Evolutionary conservation across 2,329 filamentous ascomycete genomes (phyloP).

Genomic region (Chrysosporium queenslandicum): DNA sequence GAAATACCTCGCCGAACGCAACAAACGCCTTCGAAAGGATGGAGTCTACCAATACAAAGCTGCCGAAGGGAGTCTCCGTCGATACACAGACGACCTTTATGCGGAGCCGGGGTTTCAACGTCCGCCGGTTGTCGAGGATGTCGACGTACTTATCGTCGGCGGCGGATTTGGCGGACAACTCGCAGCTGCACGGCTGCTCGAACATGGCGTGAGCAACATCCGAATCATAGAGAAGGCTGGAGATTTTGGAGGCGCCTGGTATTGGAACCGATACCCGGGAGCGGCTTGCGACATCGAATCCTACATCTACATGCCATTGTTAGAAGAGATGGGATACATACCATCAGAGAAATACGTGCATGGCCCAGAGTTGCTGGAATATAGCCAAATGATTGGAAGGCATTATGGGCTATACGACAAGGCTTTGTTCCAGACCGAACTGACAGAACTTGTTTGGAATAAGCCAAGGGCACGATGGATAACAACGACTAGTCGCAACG

Average conservation of each 20-base stretch:
- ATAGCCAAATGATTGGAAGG: constrained; percentile 39
- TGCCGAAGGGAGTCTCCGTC: background rate
- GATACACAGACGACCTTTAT: constrained; percentile 8
- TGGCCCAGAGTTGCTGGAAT: constrained; percentile 39
- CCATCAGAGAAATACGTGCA: constrained; percentile 43
- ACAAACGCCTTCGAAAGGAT: constrained; percentile 13
- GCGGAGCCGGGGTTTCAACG: constrained; percentile 6
- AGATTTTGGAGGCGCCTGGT: constrained; percentile 42
- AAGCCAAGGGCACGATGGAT: constrained; percentile 30
- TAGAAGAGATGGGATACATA: constrained; percentile 52
- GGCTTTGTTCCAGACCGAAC: constrained; percentile 42
- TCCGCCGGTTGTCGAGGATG: constrained; percentile 4
- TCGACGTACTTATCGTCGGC: constrained; percentile 31
- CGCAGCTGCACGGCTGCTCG: constrained; percentile 28
- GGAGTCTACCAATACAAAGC: constrained; percentile 14
- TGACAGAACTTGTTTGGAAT: constrained; percentile 41
- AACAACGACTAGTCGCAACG: constrained; percentile 19
- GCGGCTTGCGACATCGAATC: constrained; percentile 49
- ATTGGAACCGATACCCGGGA: constrained; percentile 43
- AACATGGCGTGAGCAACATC: constrained; percentile 26
- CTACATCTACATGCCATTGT: constrained; percentile 50
- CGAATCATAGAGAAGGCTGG: constrained; percentile 37
- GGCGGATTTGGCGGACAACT: constrained; percentile 39
- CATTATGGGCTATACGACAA: constrained; percentile 36
- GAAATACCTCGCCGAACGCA: constrained; percentile 12